Percentiles rank a stretch among this genome's conserved stretches.
phyloP scores from a whole-genome alignment of 2,329 filamentous ascomycete species.

The Arthrobotrys musiformis region DNA sequence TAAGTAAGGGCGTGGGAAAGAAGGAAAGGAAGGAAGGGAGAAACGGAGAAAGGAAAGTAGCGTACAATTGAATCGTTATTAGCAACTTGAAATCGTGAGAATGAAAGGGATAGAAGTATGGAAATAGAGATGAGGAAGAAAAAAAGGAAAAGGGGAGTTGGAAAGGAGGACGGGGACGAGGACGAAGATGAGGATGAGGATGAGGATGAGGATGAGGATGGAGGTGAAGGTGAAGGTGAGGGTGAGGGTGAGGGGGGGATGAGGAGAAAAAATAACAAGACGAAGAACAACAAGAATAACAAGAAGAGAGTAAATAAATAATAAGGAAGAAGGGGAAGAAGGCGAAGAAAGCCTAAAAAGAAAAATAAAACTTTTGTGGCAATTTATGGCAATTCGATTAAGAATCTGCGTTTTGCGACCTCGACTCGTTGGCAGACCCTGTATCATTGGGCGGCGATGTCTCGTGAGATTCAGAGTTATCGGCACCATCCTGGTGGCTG shows the following conservation, averaged over 20 bases:
- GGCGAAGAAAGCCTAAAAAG: conserved; percentile 48
- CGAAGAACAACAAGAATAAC: not conserved
- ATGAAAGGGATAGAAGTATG: not conserved
- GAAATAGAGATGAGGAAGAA: conserved; percentile 49
- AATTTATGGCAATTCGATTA: conserved; percentile 1
- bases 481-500: conserved; percentile 48
- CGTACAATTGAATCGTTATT: not conserved
- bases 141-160: conserved; percentile 27
- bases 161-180: no score
- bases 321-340: conserved; percentile 29
- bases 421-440: conserved; percentile 26
- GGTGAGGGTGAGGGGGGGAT: no score
- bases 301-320: no score
- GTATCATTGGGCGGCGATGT: conserved; percentile 34
- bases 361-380: conserved; percentile 46
- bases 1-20: not conserved
- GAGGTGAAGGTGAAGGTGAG: no score
- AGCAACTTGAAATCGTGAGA: not conserved
- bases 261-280: no score
- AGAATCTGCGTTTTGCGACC: conserved; percentile 32
- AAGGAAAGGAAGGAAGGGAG: not conserved
- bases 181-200: conserved; percentile 23
- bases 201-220: conserved; percentile 34
- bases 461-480: conserved; percentile 53
- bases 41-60: not conserved